Evolutionary conservation across 805 yeast species (phyloP), one percentile per base, ranked within the genome.

Genomic region (Lipomyces sp.): DNA sequence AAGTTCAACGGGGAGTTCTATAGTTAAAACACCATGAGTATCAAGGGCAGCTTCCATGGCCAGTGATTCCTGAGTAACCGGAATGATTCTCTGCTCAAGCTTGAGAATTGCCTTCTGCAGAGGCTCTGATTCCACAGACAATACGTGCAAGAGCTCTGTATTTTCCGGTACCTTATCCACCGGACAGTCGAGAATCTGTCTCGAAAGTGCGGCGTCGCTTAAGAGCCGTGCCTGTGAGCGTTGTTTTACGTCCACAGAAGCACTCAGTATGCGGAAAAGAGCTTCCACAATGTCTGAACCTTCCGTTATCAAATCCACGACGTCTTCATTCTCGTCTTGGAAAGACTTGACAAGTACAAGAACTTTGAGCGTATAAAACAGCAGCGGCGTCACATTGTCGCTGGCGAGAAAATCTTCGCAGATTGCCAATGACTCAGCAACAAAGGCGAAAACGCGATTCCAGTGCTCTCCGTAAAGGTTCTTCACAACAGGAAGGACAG

Each of bases 61-160:
- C 58, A 84, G 75, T 3, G 83, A 83, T 68, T 85, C 85, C 71
- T 86, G 89, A 8, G 74, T 70, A 15, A 73, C 73, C 4, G 81
- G 77, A 53, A 86, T 80, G 15, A 80, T 59, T n/a, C 71, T 71
- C 39, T 75, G 73, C 57, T 85, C 76, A 24, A 83, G 64, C 2
- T 67, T 57, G 1, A 78, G 77, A 4, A 81, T 79, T 1, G 82
- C 71, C 63, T 82, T 73, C 73, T 85, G 86, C 11, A 81, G 57
- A 2, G 67, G 70, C 30, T 65, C 64, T 15, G 67, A 71, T 15
- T 59, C 66, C 4, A 61, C 57, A 18, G 64, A 37, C 15, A 73
- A 45, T 11, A 73, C 50, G 6, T 69, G 64, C 50, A 64, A 64
- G 2, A 67, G 34, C 13, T 45, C 34, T 6, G 57, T 48, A 5